These are phyloP conservation scores for Boletus rufocinnamomeus DNA, from an alignment of 768 basidiomycete species.

Conservation along the genomic window DNA sequence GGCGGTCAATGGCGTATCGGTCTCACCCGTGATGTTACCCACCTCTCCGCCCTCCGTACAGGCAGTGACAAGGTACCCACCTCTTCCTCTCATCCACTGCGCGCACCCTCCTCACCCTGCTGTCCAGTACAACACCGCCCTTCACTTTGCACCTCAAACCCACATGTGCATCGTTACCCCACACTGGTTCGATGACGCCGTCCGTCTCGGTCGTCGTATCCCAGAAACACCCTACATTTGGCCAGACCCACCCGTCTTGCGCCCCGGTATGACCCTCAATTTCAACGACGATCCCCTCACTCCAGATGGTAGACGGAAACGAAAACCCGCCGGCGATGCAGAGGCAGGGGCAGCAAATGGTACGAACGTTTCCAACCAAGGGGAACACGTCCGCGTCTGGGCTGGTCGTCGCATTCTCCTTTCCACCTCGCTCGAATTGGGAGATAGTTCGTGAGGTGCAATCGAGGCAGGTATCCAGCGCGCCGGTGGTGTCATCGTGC, in stretches of 20 bases:
- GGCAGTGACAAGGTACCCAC: slow-evolving; percentile 45
- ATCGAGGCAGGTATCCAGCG: slow-evolving; percentile 61
- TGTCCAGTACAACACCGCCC: slow-evolving; percentile 43
- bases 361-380: slow-evolving; percentile 12
- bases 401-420: slow-evolving; percentile 60
- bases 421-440: slow-evolving; percentile 57
- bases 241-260: slow-evolving; percentile 66
- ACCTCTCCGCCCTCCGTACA: slow-evolving; percentile 65
- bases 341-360: slow-evolving; percentile 24
- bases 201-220: slow-evolving; percentile 56
- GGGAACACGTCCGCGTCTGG: slow-evolving; percentile 55
- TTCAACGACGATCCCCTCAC: slow-evolving; percentile 19
- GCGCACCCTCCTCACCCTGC: neutral
- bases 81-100: neutral
- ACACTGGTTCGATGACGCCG: slow-evolving; percentile 88
- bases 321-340: slow-evolving; percentile 28
- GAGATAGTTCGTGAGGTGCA: slow-evolving; percentile 47
- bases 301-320: slow-evolving; percentile 23
- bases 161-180: slow-evolving; percentile 75
- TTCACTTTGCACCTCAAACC: slow-evolving; percentile 60
- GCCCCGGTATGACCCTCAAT: slow-evolving; percentile 23
- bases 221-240: slow-evolving; percentile 63
- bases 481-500: slow-evolving; percentile 58
- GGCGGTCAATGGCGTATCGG: slow-evolving; percentile 82
- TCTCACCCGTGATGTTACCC: slow-evolving; percentile 84